Evolutionary conservation across 257 asterid genomes (phyloP), one percentile per base, ranked within the genome.

Genomic region (Orobanche coerulescens): DNA sequence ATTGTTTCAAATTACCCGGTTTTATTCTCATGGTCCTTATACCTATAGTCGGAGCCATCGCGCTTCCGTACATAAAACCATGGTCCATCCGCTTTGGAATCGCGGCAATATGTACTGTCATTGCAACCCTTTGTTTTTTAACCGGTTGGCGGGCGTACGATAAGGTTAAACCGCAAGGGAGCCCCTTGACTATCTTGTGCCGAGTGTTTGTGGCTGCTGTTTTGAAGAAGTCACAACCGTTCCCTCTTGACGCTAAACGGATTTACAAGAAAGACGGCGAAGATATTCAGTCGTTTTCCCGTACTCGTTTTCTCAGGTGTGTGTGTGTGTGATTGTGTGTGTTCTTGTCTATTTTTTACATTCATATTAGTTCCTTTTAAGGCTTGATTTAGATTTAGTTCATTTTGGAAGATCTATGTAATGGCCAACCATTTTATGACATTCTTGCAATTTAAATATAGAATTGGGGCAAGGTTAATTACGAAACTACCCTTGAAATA

Each of bases 41-140:
- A 50, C 66, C 87, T 2, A 18, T 76, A 33, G 19, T 78, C 57
- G 95, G 80, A 64, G 67, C 78, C 16, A 36, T 82, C 60, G 84
- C 83, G 9, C 81, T 85, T 4, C 87, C 88, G 5, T 79, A 77
- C 51, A 69, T 86, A 30, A 81, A 71, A n/a, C 87, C 80, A 1
- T 86, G 93, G 93, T 48, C 73, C 9, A 63, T 86, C 46, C 82
- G 82, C 4, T 86, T 86, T 46, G 85, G 80, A 18, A 71, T 84
- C 6, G 86, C 84, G 4, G 87, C 89, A 33, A 74, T 81, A 4
- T 78, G 77, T 68, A 67, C 76, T 9, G 64, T 51, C 2, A 30
- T 71, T 39, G 85, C 84, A 8, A 69, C 67, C 20, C 2, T 79
- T 40, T 24, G 65, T 1, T 86, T 84, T 28, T 20, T 73, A 13